A percentile compares a stretch with the other conserved stretches of the same genome.
These are phyloP conservation scores for Limnomonas spitsbergensis DNA, from an alignment of 139 green algal genomes.

Conservation along the genomic window DNA sequence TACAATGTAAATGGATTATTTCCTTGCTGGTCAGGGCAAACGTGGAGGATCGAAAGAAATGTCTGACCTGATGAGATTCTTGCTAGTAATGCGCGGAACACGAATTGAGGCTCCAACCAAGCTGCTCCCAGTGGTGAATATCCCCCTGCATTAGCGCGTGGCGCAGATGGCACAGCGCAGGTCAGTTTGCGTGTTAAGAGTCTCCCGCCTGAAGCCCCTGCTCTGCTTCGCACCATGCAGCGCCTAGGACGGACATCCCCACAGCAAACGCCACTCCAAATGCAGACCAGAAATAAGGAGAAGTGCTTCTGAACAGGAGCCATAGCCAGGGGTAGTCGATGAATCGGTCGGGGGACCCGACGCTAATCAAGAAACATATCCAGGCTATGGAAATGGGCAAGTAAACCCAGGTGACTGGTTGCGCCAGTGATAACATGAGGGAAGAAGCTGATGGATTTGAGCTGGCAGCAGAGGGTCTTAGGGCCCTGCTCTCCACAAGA, in stretches of 20 bases:
- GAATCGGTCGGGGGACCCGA: slow-evolving; percentile 50
- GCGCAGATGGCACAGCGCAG: too few species aligned
- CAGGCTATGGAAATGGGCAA: slow-evolving; percentile 37
- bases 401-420: background rate
- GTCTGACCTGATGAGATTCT: slow-evolving; percentile 95
- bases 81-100: slow-evolving; percentile 93
- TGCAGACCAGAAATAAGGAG: slow-evolving; percentile 87
- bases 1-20: too few species aligned
- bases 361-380: slow-evolving; percentile 49
- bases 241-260: slow-evolving; percentile 85
- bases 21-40: too few species aligned
- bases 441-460: background rate
- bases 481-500: too few species aligned
- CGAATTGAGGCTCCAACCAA: slow-evolving; percentile 91
- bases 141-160: slow-evolving; percentile 96
- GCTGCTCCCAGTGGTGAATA: slow-evolving; percentile 96
- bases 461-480: too few species aligned
- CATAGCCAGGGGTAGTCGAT: slow-evolving; percentile 81
- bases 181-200: too few species aligned
- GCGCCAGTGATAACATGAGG: background rate
- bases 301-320: slow-evolving; percentile 82
- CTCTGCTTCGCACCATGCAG: slow-evolving; percentile 80
- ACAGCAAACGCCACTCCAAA: slow-evolving; percentile 84
- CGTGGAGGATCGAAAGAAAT: background rate
- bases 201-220: background rate